phyloP scores from a whole-genome alignment of 139 green algal species.

The Chlorella ohadii region DNA sequence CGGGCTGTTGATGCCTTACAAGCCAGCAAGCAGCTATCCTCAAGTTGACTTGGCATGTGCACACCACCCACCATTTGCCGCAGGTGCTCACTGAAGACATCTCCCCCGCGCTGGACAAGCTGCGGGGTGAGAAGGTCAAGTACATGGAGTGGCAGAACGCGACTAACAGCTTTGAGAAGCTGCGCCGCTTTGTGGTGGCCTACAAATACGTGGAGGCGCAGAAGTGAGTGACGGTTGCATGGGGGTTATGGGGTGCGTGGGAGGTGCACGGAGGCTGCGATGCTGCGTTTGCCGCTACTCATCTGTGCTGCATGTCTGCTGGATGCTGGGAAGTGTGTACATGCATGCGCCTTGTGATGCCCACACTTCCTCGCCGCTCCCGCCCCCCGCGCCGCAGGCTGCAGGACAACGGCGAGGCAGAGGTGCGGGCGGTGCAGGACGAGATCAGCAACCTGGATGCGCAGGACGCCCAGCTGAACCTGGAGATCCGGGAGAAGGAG shows the following conservation, averaged over 20 bases:
- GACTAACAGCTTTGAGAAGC: slow-evolving; percentile 58
- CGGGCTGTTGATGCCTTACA: too few species aligned
- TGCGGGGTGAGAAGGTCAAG: slow-evolving; percentile 81
- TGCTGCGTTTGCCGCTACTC: too few species aligned
- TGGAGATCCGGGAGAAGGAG: slow-evolving; percentile 43
- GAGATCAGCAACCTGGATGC: slow-evolving; percentile 41
- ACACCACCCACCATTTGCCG: neutral
- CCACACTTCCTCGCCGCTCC: neutral
- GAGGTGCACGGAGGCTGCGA: too few species aligned
- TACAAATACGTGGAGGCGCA: slow-evolving; percentile 78
- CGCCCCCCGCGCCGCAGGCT: slow-evolving; percentile 16
- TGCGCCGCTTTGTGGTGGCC: slow-evolving; percentile 89
- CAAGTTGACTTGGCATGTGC: too few species aligned
- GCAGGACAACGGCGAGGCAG: slow-evolving; percentile 38
- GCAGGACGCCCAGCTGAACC: slow-evolving; percentile 10
- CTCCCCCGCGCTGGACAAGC: slow-evolving; percentile 84
- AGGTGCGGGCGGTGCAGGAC: slow-evolving; percentile 15
- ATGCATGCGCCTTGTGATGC: neutral
- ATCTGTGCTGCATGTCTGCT: too few species aligned
- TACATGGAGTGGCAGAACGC: slow-evolving; percentile 86
- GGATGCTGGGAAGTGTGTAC: too few species aligned
- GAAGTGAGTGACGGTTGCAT: slow-evolving; percentile 7
- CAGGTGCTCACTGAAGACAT: slow-evolving; percentile 92
- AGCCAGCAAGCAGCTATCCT: too few species aligned
- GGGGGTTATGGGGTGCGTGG: neutral